A percentile compares a stretch with the other conserved stretches of the same genome.
Conservation (phyloP, 2,329 filamentous ascomycete genomes). For the Sporothrix dimorphospora region DNA sequence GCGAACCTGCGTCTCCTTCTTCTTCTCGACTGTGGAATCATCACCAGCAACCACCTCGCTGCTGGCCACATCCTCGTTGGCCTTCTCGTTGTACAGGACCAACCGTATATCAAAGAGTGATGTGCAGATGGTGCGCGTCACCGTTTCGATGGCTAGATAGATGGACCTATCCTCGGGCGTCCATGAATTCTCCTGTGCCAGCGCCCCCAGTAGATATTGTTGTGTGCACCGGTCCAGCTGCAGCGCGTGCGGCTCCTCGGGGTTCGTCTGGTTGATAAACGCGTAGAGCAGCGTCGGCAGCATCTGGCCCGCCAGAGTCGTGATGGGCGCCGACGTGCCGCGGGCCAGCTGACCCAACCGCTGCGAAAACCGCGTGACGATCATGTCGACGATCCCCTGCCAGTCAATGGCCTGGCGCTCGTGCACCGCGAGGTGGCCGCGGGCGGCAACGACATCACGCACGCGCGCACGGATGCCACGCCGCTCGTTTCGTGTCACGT, state of each 20-base stretch:
- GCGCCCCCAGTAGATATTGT: slow-evolving; percentile 48
- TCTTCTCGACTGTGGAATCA: not conserved
- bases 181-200: slow-evolving; percentile 35
- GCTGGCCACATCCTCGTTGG: not conserved
- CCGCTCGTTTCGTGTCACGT: slow-evolving; percentile 34
- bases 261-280: slow-evolving; percentile 49
- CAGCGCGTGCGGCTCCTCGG: slow-evolving; percentile 19
- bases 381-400: slow-evolving; percentile 68
- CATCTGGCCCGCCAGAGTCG: slow-evolving; percentile 46
- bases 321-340: slow-evolving; percentile 38
- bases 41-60: slow-evolving; percentile 29
- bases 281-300: slow-evolving; percentile 37
- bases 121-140: slow-evolving; percentile 47
- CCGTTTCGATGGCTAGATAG: slow-evolving; percentile 47
- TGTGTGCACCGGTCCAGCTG: slow-evolving; percentile 48
- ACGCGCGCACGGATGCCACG: slow-evolving; percentile 41
- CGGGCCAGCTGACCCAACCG: slow-evolving; percentile 52
- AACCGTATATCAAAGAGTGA: slow-evolving; percentile 39
- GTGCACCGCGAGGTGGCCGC: slow-evolving; percentile 38
- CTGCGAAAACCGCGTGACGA: slow-evolving; percentile 64
- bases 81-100: slow-evolving; percentile 31
- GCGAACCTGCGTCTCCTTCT: slow-evolving; percentile 25
- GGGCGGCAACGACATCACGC: slow-evolving; percentile 35
- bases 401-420: slow-evolving; percentile 55
- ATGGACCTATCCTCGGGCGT: slow-evolving; percentile 52